phyloP scores from a whole-genome alignment of 2,329 filamentous ascomycete species.

The Lachnellula arida region DNA sequence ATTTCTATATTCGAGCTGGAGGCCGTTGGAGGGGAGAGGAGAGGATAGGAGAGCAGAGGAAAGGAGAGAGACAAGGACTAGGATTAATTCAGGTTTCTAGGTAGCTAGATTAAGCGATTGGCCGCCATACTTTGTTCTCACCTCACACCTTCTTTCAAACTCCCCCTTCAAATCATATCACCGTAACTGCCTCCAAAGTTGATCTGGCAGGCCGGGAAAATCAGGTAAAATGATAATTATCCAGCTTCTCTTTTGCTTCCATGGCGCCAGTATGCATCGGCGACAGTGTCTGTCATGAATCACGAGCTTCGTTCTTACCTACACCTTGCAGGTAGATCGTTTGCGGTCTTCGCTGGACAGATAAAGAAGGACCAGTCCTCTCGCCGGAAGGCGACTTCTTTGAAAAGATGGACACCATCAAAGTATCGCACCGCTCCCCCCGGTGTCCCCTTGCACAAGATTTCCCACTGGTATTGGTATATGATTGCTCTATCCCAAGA shows the following conservation, averaged over 20 bases:
- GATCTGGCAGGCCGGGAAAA: not conserved
- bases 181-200: slow-evolving; percentile 1
- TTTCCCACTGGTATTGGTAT: slow-evolving; percentile 16
- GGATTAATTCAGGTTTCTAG: slow-evolving; percentile 1
- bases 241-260: slow-evolving; percentile 7
- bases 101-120: not conserved
- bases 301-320: slow-evolving; percentile 3
- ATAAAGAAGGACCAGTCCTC: slow-evolving; percentile 20
- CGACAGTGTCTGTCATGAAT: slow-evolving; percentile 8
- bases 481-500: slow-evolving; percentile 12
- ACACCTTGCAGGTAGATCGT: not conserved
- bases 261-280: slow-evolving; percentile 19
- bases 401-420: slow-evolving; percentile 27
- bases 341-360: not conserved
- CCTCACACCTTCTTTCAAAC: not conserved
- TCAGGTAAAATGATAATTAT: slow-evolving; percentile 1
- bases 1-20: not conserved
- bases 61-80: not conserved
- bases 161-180: not conserved
- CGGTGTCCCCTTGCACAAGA: slow-evolving; percentile 26
- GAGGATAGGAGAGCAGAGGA: too few species aligned
- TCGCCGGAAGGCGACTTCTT: slow-evolving; percentile 23
- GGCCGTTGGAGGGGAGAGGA: not conserved
- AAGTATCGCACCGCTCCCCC: slow-evolving; percentile 15
- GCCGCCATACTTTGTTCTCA: not conserved